Base-by-base conservation (phyloP, 2,329 filamentous ascomycete species). In the Zymoseptoria passerinii region DNA sequence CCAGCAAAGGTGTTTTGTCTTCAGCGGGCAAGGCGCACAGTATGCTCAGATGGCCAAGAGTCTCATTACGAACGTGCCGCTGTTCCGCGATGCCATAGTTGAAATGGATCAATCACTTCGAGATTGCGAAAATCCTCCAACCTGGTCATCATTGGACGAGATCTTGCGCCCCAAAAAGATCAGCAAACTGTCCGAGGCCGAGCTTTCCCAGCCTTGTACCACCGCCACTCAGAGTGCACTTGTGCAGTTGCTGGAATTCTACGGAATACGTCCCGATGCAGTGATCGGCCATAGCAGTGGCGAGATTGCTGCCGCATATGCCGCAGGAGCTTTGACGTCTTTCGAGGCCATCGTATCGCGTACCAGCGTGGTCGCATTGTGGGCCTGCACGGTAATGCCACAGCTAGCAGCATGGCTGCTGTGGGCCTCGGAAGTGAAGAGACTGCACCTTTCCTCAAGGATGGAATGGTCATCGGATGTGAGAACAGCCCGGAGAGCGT, bases 21-120 rank as follows among this genome's bases (percentile, higher is more conserved):
- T 65, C 55, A 60, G 55, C 8, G 63, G 63, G 1, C 63, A 65
- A 52, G 63, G 61, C 16, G 57, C 61, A 8, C 63, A 65, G 44
- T 63, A 44, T 48, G n/a, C 55, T 18, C 18, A n/a, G 9, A 63
- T 63, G 63, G 58, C 58, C 4, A 49, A 50, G n/a, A 59, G 65
- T 13, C 60, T 73, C 6, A 51, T 69, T n/a, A 13, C 9, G 48
- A 8, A 19, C 8, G 55, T 59, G n/a, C 56, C 53, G 13, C 19
- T 50, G 1, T 62, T 61, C 48, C 20, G 51, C 1, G 20, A 18
- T 8, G 10, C 27, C 6, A 9, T 56, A 2, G 7, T n/a, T n/a
- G 23, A 35, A 8, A 4, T 28, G 1, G 56, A 56, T 53, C n/a
- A n/a, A n/a, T n/a, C n/a, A n/a, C n/a, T n/a, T n/a, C 58, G 56